Evolutionary conservation across 495 filamentous ascomycete species (phyloP).

Genomic region (Evansstolkia leycettana): DNA sequence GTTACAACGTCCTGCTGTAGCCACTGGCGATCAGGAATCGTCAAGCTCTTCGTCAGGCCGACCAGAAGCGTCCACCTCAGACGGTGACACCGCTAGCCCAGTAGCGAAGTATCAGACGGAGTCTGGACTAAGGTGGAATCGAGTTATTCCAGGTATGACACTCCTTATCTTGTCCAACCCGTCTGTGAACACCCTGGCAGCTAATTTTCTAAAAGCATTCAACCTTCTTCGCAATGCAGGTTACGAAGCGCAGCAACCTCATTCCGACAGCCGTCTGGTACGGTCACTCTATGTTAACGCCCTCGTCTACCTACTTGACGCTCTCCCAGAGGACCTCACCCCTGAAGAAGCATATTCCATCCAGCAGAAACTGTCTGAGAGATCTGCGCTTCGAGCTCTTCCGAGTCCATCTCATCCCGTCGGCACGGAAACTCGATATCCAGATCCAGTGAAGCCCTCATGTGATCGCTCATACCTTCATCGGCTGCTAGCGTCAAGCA

Average conservation of each 20-base stretch:
- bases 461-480: constrained; percentile 40
- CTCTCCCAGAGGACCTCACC: constrained; percentile 47
- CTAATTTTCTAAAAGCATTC: constrained; percentile 15
- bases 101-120: constrained; percentile 18
- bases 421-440: not conserved
- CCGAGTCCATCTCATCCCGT: too few relatives aligned
- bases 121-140: constrained; percentile 31
- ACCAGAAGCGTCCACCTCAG: too few relatives aligned
- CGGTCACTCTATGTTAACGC: constrained; percentile 58
- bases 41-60: not conserved
- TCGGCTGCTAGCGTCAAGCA: constrained; percentile 39
- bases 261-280: constrained; percentile 31
- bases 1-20: constrained; percentile 1
- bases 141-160: constrained; percentile 24
- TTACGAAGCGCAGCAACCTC: constrained; percentile 26
- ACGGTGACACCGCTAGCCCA: constrained; percentile 1
- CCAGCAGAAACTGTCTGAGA: constrained; percentile 17
- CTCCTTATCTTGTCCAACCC: not conserved
- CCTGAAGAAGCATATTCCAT: constrained; percentile 19
- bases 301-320: constrained; percentile 52
- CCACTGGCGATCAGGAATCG: constrained; percentile 4
- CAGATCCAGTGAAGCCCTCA: constrained; percentile 3
- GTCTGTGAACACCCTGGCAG: too few relatives aligned
- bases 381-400: not conserved
- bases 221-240: constrained; percentile 27